Percentiles rank a stretch among this genome's conserved stretches.
Conservation (phyloP, 2,329 filamentous ascomycete species). For the Scedosporium minutisporum region DNA sequence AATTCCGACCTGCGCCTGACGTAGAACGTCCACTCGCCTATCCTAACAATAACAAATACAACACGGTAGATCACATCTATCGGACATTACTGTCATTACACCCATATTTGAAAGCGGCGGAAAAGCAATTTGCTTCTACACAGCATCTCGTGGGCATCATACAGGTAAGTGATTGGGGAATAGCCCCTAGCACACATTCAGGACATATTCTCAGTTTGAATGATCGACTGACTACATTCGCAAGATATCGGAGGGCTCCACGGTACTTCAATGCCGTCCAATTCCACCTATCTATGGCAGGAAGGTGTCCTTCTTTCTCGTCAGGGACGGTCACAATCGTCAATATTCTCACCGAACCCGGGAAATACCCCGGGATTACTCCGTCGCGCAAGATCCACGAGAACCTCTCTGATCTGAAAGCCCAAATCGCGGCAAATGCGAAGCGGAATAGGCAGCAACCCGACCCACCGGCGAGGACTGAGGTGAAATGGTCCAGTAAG, state of each 20-base stretch:
- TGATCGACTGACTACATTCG: no score
- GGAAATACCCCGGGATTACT: constrained; percentile 63
- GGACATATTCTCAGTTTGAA: no score
- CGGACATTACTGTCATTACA: constrained; percentile 27
- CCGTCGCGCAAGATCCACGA: constrained; percentile 72
- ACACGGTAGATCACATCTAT: constrained; percentile 28
- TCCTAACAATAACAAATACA: no score
- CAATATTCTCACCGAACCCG: constrained; percentile 64
- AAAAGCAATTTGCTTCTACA: constrained; percentile 18
- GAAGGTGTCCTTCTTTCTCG: constrained; percentile 61
- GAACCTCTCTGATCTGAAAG: constrained; percentile 79
- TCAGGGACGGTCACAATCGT: constrained; percentile 62
- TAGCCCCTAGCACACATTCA: no score
- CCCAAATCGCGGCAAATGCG: constrained; percentile 70
- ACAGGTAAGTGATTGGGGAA: constrained; percentile 9
- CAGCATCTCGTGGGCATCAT: constrained; percentile 21
- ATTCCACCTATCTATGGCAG: constrained; percentile 55
- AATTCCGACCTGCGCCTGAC: no score
- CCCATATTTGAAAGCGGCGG: constrained; percentile 19
- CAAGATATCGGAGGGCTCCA: constrained; percentile 61
- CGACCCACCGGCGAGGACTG: no score
- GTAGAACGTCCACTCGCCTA: no score
- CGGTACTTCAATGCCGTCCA: constrained; percentile 74
- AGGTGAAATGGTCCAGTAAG: no score
- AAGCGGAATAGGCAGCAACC: no score